phyloP scores from a whole-genome alignment of 805 yeast species.

The Candida dendrica region DNA sequence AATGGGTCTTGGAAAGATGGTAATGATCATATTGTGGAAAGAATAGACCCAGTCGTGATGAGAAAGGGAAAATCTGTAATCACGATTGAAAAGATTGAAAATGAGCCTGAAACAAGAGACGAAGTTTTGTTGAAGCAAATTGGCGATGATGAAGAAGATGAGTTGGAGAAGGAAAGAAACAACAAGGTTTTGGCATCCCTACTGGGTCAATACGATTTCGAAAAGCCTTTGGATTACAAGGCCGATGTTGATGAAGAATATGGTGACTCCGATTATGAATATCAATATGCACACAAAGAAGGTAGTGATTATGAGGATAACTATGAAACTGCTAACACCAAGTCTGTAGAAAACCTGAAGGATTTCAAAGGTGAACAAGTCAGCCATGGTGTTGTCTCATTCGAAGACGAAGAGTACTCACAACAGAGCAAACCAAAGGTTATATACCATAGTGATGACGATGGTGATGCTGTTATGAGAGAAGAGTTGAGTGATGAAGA shows the following conservation, averaged over 20 bases:
- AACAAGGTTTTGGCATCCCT: constrained; percentile 40
- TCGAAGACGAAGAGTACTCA: constrained; percentile 17
- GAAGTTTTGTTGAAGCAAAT: constrained; percentile 12
- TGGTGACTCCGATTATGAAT: constrained; percentile 39
- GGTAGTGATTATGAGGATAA: constrained; percentile 29
- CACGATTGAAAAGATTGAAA: constrained; percentile 8
- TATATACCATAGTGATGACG: constrained; percentile 2
- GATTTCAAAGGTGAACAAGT: constrained; percentile 22
- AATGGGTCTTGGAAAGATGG: constrained; percentile 78
- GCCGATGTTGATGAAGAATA: constrained; percentile 32
- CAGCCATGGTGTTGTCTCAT: constrained; percentile 8
- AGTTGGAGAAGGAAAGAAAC: constrained; percentile 37
- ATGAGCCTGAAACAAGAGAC: constrained; percentile 7
- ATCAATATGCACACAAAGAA: constrained; percentile 26
- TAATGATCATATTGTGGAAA: constrained; percentile 71
- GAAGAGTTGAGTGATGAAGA: constrained; percentile 22
- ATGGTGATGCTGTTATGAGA: constrained; percentile 13
- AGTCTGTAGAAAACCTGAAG: constrained; percentile 15
- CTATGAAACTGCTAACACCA: constrained; percentile 27
- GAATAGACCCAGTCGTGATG: constrained; percentile 16
- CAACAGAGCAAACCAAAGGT: constrained; percentile 1
- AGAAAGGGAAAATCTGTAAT: constrained; percentile 12
- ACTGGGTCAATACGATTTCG: constrained; percentile 43
- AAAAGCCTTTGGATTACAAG: constrained; percentile 38
- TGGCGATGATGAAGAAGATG: constrained; percentile 28